Base-by-base conservation (phyloP, 2,329 filamentous ascomycete genomes). In the Epichloe scottii region DNA sequence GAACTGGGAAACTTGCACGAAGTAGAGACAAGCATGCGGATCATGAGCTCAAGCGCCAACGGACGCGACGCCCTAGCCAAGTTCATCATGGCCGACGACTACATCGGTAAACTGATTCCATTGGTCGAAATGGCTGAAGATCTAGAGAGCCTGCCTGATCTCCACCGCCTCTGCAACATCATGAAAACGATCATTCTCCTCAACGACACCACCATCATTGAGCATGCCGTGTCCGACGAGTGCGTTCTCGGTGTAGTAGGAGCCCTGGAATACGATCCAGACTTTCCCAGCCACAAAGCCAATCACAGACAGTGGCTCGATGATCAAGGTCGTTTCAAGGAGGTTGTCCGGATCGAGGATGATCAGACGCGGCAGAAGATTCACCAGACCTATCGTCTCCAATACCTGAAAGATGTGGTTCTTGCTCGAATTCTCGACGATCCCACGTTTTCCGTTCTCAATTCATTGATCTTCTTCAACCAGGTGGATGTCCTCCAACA, bases 351-450 rank as follows among this genome's bases (percentile, higher is more conserved):
- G 50, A 96, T 98, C 59, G 85, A 90, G 59, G 88, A 96, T 59
- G 77, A 83, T 5, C 71, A 78, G 48, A 87, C 96, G 56, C 82
- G 84, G 58, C 84, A 81, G 60, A 97, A 97, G 72, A 97, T 98
- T 39, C 90, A 96, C 63, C 89, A 90, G 66, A 97, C 93, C 1
- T 96, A 96, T 71, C 87, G 93, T 39, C 72, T 98, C 35, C 90
- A 95, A 63, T 98, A 98, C 65, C 77, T 98, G 50, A 98, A 97
- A 67, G 93, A 98, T 62, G 93, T 98, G n/a, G 91, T 97, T 1
- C 78, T 98, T 42, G 93, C 93, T 33, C 82, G 93, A 55, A 97
- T 98, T 56, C 77, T 98, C 54, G 93, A 98, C 68, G 93, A 98
- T 66, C 91, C 91, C 47, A 98, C 93, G 19, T 98, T 97, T 67